These are phyloP conservation scores for Scheffersomyces segobiensis DNA, from an alignment of 1,139 yeast genomes.

Conservation along the genomic window DNA sequence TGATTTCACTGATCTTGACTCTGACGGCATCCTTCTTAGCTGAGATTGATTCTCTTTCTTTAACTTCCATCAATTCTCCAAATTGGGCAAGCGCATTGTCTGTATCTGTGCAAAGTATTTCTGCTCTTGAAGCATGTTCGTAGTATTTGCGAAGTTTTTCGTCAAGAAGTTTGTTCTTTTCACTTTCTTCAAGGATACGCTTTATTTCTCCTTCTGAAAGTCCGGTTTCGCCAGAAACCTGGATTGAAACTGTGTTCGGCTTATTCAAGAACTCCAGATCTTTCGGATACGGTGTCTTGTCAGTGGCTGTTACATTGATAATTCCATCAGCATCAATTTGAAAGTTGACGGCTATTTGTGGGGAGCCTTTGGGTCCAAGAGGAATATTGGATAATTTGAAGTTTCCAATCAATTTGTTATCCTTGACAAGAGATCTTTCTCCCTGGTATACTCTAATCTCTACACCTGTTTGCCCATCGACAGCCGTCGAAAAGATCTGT, in stretches of 20 bases:
- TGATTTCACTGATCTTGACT: slow-evolving; percentile 46
- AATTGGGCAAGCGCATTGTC: slow-evolving; percentile 51
- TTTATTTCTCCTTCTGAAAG: slow-evolving; percentile 64
- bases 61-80: slow-evolving; percentile 39
- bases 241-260: slow-evolving; percentile 53
- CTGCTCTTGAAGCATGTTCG: slow-evolving; percentile 55
- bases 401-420: slow-evolving; percentile 71
- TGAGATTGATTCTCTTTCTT: slow-evolving; percentile 31
- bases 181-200: slow-evolving; percentile 54
- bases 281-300: slow-evolving; percentile 54
- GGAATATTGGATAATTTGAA: slow-evolving; percentile 70
- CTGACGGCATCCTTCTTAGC: slow-evolving; percentile 37
- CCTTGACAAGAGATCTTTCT: slow-evolving; percentile 71
- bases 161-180: slow-evolving; percentile 41
- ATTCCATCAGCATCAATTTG: slow-evolving; percentile 85
- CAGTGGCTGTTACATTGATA: slow-evolving; percentile 71
- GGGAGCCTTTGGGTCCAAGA: slow-evolving; percentile 71
- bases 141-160: slow-evolving; percentile 39
- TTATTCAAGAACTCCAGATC: slow-evolving; percentile 29
- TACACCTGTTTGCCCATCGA: slow-evolving; percentile 83
- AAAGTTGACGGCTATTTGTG: slow-evolving; percentile 72
- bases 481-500: slow-evolving; percentile 77
- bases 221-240: slow-evolving; percentile 71
- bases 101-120: slow-evolving; percentile 56
- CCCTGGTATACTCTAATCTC: slow-evolving; percentile 80